Conservation (phyloP, 192 early-diverging fungal genomes). For the Coemansia sp. region DNA sequence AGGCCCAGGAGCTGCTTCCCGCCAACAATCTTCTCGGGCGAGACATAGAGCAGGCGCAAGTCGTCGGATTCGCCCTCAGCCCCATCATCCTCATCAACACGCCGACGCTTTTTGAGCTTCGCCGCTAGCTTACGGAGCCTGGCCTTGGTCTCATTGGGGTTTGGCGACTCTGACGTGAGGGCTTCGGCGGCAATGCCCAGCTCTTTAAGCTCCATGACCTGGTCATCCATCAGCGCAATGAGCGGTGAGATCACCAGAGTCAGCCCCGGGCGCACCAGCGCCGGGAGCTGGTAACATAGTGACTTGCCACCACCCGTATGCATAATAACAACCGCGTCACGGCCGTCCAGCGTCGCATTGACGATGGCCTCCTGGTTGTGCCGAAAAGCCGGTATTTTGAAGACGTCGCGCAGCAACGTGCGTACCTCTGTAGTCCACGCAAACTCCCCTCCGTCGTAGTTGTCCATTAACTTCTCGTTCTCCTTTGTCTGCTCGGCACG, state of each 20-base stretch:
- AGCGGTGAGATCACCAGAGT: slow-evolving; percentile 53
- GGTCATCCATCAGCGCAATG: slow-evolving; percentile 52
- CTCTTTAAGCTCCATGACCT: slow-evolving; percentile 44
- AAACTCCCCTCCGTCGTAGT: slow-evolving; percentile 44
- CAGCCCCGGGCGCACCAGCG: slow-evolving; percentile 28
- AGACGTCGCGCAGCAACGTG: slow-evolving; percentile 36
- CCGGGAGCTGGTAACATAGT: slow-evolving; percentile 52
- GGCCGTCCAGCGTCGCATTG: slow-evolving; percentile 52
- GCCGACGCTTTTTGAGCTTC: slow-evolving; percentile 7
- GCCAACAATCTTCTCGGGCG: slow-evolving; percentile 50
- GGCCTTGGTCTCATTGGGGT: slow-evolving; percentile 26
- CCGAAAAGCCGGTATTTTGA: slow-evolving; percentile 44
- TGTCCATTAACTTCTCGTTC: slow-evolving; percentile 16
- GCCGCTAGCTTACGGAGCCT: slow-evolving; percentile 15
- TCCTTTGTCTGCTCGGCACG: slow-evolving; percentile 7
- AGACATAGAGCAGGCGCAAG: slow-evolving; percentile 47
- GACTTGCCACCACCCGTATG: slow-evolving; percentile 52
- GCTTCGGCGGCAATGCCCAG: slow-evolving; percentile 31
- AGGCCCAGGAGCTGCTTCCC: slow-evolving; percentile 42
- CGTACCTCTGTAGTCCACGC: slow-evolving; percentile 49
- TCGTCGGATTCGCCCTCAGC: not conserved
- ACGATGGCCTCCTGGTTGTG: slow-evolving; percentile 47
- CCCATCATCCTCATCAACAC: not conserved
- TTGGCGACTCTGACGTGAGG: slow-evolving; percentile 40
- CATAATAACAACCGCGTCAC: slow-evolving; percentile 50